A percentile compares a stretch with the other conserved stretches of the same genome.
These are phyloP conservation scores for Sclerotinia trifoliorum DNA, from an alignment of 2,329 filamentous ascomycete genomes.

Conservation along the genomic window DNA sequence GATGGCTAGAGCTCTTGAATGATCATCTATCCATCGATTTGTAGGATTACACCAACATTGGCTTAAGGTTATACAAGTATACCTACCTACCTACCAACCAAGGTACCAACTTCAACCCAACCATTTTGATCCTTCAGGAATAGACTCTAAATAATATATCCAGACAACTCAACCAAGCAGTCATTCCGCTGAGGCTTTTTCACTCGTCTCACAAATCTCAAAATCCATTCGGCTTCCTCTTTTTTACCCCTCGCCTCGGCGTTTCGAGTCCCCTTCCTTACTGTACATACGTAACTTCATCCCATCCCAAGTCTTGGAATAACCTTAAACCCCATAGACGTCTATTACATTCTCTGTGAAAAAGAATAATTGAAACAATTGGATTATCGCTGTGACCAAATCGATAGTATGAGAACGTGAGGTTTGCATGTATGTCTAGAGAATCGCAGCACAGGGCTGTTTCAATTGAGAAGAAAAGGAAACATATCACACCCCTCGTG, in stretches of 20 bases:
- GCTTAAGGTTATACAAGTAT: background rate
- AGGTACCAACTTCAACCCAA: background rate
- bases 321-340: no score
- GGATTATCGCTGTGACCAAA: background rate
- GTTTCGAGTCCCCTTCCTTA: background rate
- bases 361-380: background rate
- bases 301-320: background rate
- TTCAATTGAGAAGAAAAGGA: background rate
- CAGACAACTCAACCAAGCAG: no score
- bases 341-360: background rate
- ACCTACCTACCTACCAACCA: background rate
- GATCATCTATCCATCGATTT: background rate
- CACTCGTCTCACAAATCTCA: background rate
- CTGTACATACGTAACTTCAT: background rate
- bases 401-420: background rate
- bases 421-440: background rate
- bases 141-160: background rate
- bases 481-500: background rate
- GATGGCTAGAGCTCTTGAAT: background rate
- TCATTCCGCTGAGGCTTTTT: background rate
- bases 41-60: background rate
- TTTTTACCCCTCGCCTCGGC: background rate
- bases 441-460: background rate
- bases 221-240: background rate
- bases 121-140: conserved; percentile 12